Conservation (phyloP, 768 basidiomycete species). For the Amanita pseudoporphyria region DNA sequence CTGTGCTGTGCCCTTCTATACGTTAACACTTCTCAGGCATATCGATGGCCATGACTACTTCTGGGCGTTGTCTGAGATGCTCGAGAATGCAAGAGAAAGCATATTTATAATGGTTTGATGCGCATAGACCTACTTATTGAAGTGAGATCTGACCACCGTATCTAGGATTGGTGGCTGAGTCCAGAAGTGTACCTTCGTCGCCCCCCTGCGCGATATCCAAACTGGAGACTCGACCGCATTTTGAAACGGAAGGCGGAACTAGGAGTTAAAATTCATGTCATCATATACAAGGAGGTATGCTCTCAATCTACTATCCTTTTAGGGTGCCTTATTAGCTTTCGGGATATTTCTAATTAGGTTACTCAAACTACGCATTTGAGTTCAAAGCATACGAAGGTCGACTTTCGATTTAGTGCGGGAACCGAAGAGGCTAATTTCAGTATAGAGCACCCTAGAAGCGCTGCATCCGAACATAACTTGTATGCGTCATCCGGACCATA, state of each 20-base stretch:
- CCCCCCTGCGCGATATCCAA: slow-evolving; percentile 74
- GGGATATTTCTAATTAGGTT: slow-evolving; percentile 39
- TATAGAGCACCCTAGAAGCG: slow-evolving; percentile 62
- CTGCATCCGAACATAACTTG: slow-evolving; percentile 84
- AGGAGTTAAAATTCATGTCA: slow-evolving; percentile 85
- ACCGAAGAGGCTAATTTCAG: neutral
- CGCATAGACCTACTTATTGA: neutral
- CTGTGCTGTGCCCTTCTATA: neutral
- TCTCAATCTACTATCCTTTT: slow-evolving; percentile 11
- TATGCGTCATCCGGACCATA: slow-evolving; percentile 88
- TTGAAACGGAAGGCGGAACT: slow-evolving; percentile 83
- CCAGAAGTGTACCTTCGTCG: slow-evolving; percentile 93
- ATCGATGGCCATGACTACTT: slow-evolving; percentile 96
- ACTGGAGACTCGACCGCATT: slow-evolving; percentile 84
- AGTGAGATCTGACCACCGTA: neutral
- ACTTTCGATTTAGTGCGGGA: neutral
- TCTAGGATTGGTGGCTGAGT: slow-evolving; percentile 82
- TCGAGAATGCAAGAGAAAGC: slow-evolving; percentile 70
- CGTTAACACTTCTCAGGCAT: slow-evolving; percentile 39
- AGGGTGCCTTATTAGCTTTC: neutral
- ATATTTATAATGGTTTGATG: slow-evolving; percentile 76
- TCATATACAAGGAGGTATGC: slow-evolving; percentile 84
- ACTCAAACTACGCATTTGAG: slow-evolving; percentile 88
- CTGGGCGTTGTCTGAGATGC: slow-evolving; percentile 86
- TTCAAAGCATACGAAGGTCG: slow-evolving; percentile 73